phyloP scores from a whole-genome alignment of 1,284 basidiomycete genomes.

The Macrocystidia cucumis region DNA sequence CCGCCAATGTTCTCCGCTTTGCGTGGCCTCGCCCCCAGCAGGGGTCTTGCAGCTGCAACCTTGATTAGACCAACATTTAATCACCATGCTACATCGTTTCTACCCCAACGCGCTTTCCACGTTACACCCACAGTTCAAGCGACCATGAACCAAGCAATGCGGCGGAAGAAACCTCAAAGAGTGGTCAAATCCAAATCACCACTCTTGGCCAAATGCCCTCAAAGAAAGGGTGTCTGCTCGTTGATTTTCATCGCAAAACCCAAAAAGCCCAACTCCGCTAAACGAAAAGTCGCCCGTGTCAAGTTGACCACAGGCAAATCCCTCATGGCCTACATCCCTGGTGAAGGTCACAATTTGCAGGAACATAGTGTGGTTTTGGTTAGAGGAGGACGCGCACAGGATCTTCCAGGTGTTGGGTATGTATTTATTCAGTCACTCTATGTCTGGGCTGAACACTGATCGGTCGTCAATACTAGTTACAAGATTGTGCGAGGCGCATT shows the following conservation, averaged over 20 bases:
- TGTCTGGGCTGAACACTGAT: background rate
- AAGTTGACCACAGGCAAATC: constrained; percentile 89
- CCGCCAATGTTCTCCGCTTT: constrained; percentile 37
- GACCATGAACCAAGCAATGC: constrained; percentile 82
- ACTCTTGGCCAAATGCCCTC: constrained; percentile 70
- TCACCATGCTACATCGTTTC: constrained; percentile 7
- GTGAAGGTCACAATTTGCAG: constrained; percentile 97
- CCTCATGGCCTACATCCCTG: constrained; percentile 92
- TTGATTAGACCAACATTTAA: constrained; percentile 8
- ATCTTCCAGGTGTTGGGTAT: constrained; percentile 93
- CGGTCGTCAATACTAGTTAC: constrained; percentile 54
- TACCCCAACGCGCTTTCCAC: constrained; percentile 53
- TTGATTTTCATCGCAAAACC: constrained; percentile 84
- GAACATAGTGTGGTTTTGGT: constrained; percentile 96
- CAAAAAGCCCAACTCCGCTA: constrained; percentile 98
- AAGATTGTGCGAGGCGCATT: constrained; percentile 91
- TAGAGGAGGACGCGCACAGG: constrained; percentile 92
- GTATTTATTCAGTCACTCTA: constrained; percentile 19
- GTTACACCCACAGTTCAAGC: constrained; percentile 46
- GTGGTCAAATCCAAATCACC: constrained; percentile 60
- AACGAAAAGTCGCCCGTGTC: constrained; percentile 94
- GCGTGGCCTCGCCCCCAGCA: constrained; percentile 18
- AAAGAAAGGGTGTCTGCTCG: constrained; percentile 87
- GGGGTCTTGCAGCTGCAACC: constrained; percentile 14
- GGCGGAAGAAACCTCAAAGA: constrained; percentile 48